Base-by-base conservation (phyloP, 306 rosid species). In the Corylus americana region DNA sequence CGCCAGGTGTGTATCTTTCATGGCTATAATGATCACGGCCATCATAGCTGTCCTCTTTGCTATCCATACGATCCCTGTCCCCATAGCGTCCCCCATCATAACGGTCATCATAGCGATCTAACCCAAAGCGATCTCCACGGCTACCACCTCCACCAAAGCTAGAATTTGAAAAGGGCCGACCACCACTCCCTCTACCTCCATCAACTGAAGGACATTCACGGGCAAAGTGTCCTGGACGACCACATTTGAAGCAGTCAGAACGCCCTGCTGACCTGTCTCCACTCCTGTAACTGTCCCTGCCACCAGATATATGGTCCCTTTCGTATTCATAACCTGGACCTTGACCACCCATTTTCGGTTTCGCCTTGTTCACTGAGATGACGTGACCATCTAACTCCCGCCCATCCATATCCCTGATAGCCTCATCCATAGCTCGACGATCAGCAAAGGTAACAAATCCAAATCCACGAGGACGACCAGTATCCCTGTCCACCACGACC, bases 401-500 rank as follows among this genome's bases (percentile, higher is more conserved):
- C 2, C 88, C 86, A 44, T 85, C 72, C 88, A 85, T 81, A 59
- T 81, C 88, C 42, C 73, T 81, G 13, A 85, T 85, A 50, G 88
- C 83, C 14, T 75, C 79, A 17, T 78, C 85, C 88, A 85, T 81
- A 9, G 81, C 85, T 22, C 78, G 73, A 75, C 73, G 78, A 69
- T 85, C 85, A 17, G 75, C 70, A 66, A 81, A 85, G 6, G 85
- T 85, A 37, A 85, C 66, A 49, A 85, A 85, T 72, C 88, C 71
- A 49, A 85, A 85, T 72, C 88, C 88, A 27, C 88, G 83, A 47
- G 85, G 85, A 72, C 80, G 78, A 47, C 88, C 81, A 3, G 83
- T 85, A 50, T 85, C 88, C 79, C 85, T 76, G 66, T 85, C 88
- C 20, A 79, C 80, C 85, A 85, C 76, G 79, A 85, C 81, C 85